A percentile compares a stretch with the other conserved stretches of the same genome.
These are phyloP conservation scores for Neurospora sp. DNA, from an alignment of 495 filamentous ascomycete species.

Conservation along the genomic window DNA sequence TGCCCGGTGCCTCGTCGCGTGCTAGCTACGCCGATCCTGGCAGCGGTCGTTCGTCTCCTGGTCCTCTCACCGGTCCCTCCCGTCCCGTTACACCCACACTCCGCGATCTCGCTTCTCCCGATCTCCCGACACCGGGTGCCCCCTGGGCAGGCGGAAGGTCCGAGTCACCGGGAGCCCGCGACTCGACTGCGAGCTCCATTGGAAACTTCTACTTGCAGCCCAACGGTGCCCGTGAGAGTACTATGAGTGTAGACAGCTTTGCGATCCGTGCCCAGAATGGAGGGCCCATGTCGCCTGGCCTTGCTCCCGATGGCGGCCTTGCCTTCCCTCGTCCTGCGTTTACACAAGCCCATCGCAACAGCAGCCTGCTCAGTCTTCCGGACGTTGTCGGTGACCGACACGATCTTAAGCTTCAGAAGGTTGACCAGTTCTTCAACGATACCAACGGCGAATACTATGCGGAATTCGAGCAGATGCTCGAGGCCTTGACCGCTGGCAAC, in stretches of 20 bases:
- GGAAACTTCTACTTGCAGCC: slow-evolving; percentile 12
- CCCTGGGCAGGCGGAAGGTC: slow-evolving; percentile 14
- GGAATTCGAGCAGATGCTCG: slow-evolving; percentile 46
- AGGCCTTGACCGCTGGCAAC: slow-evolving; percentile 40
- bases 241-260: slow-evolving; percentile 29
- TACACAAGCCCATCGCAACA: slow-evolving; percentile 18
- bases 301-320: slow-evolving; percentile 12
- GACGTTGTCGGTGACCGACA: slow-evolving; percentile 52
- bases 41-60: slow-evolving; percentile 6
- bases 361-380: slow-evolving; percentile 36
- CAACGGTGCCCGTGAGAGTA: slow-evolving; percentile 19
- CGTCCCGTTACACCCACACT: slow-evolving; percentile 2
- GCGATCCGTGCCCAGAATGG: slow-evolving; percentile 25
- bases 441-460: slow-evolving; percentile 46
- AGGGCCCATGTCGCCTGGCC: slow-evolving; percentile 29
- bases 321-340: slow-evolving; percentile 20
- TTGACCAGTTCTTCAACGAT: slow-evolving; percentile 61
- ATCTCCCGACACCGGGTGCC: slow-evolving; percentile 10
- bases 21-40: slow-evolving; percentile 11
- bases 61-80: slow-evolving; percentile 1
- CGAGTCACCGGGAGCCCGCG: slow-evolving; percentile 13
- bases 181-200: slow-evolving; percentile 12
- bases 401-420: slow-evolving; percentile 53
- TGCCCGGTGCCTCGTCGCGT: slow-evolving; percentile 16
- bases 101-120: slow-evolving; percentile 11